Percentiles rank a stretch among this genome's conserved stretches.
Evolutionary conservation across 495 filamentous ascomycete species (phyloP).

Genomic region (Massariosphaeria phaeospora): DNA sequence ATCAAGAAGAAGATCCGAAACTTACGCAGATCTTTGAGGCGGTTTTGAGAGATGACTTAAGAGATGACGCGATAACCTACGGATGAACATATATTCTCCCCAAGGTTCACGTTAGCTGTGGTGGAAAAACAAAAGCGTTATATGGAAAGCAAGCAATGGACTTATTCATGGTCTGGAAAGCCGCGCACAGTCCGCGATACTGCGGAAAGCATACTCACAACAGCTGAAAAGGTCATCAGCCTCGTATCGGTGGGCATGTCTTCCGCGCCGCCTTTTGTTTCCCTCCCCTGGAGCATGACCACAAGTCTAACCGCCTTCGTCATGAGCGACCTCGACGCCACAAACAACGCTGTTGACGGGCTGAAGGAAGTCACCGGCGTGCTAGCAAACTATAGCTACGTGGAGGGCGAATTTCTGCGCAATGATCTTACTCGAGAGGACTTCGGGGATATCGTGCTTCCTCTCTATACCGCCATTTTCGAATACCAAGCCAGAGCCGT

Average conservation of each 20-base stretch:
- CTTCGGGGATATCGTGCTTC: not conserved
- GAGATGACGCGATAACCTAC: not conserved
- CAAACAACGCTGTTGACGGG: not conserved
- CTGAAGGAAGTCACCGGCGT: not conserved
- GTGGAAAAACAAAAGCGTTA: not conserved
- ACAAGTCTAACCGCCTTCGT: not conserved
- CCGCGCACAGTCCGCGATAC: not conserved
- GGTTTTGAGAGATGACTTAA: not conserved
- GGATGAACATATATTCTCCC: not conserved
- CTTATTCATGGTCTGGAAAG: not conserved
- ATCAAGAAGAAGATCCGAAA: not conserved
- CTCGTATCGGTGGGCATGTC: not conserved
- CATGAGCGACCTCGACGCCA: not conserved
- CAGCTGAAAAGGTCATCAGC: not conserved
- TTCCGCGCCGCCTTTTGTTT: not conserved
- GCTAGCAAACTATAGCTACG: not conserved
- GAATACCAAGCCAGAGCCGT: not conserved
- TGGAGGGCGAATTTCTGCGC: not conserved
- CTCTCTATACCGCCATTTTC: not conserved
- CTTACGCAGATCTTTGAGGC: not conserved
- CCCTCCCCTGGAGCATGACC: not conserved
- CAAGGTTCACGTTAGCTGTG: not conserved
- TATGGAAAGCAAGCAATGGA: constrained; percentile 2
- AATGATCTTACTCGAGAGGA: not conserved
- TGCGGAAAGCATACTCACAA: not conserved